These are phyloP conservation scores for Torulaspora microellipsoides DNA, from an alignment of 805 yeast species.

Conservation along the genomic window DNA sequence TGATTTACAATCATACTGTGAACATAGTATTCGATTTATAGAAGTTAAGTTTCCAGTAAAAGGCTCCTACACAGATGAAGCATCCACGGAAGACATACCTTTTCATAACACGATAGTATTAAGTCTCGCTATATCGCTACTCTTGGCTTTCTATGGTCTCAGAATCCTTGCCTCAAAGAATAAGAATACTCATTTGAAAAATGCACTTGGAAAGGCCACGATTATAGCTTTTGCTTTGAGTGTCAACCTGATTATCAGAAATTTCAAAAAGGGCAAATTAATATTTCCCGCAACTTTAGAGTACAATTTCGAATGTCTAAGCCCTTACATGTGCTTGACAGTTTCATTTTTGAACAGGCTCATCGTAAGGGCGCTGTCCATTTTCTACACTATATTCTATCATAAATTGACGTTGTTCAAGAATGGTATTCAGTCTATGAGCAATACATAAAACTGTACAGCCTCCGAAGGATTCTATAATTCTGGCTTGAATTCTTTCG, in stretches of 20 bases:
- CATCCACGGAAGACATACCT: background rate
- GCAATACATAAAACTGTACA: slow-evolving; percentile 73
- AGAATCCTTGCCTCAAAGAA: slow-evolving; percentile 7
- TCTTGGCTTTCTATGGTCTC: slow-evolving; percentile 10
- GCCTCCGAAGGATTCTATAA: slow-evolving; percentile 50
- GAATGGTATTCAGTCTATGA: slow-evolving; percentile 60
- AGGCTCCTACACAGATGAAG: slow-evolving; percentile 6
- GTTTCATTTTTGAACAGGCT: slow-evolving; percentile 5
- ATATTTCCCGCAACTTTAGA: slow-evolving; percentile 15
- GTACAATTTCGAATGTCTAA: slow-evolving; percentile 1
- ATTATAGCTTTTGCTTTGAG: slow-evolving; percentile 15
- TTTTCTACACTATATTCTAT: slow-evolving; percentile 10
- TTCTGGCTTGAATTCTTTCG: slow-evolving; percentile 55
- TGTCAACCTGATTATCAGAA: slow-evolving; percentile 7
- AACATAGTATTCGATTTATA: slow-evolving; percentile 2
- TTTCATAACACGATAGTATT: slow-evolving; percentile 1
- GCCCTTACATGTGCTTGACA: slow-evolving; percentile 19
- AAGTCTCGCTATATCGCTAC: slow-evolving; percentile 1
- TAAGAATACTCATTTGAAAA: slow-evolving; percentile 4
- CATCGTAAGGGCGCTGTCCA: slow-evolving; percentile 8
- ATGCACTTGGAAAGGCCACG: slow-evolving; percentile 4
- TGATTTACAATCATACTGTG: slow-evolving; percentile 4
- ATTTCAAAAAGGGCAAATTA: slow-evolving; percentile 16
- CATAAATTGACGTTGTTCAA: slow-evolving; percentile 23
- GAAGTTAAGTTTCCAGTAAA: slow-evolving; percentile 7